Evolutionary conservation across 805 yeast species (phyloP), one percentile per base, ranked within the genome.

Genomic region (Candida vartiovaarae): DNA sequence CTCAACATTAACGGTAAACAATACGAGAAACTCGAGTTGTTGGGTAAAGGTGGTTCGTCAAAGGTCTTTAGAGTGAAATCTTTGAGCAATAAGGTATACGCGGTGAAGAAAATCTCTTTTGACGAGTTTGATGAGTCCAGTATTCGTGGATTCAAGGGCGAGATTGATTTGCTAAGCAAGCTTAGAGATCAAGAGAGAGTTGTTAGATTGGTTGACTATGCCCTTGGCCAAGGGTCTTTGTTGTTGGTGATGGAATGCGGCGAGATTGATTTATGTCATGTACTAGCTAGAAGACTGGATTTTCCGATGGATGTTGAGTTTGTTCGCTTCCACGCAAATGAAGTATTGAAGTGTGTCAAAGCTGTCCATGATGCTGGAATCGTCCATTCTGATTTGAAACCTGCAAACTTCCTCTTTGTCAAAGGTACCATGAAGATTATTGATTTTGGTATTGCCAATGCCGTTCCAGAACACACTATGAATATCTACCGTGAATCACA

Each of bases 381-480:
- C 46, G 95, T 90, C 29, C 95, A 85, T 58, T 81, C 90, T 6
- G 95, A 85, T 57, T 69, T 85, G 52, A 78, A 78, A 53, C 84
- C 84, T 9, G 83, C 82, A 0, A 82, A 82, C 53, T 85, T 85
- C 61, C 71, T 85, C 26, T 79, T 84, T 55, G 96, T 91, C 5
- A 78, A 78, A 55, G 98, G 98, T 0, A 71, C 78, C 39, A 67
- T 91, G 52, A 91, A 91, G 59, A 78, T 91, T 35, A 91, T 91
- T 48, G 99, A 91, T 65, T 93, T 91, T 71, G 99, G 99, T 11
- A 85, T 85, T 39, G 87, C 98, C n/a, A 85, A 90, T 63, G 88
- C 91, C 0, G 88, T 93, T 2, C 93, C 95, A 1, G 96, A 90
- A 42, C 86, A 88, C 57, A 91, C 98, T 0, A 80, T 86, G 23